Base-by-base conservation (phyloP, 768 basidiomycete species). In the Boletus eberwhitei region DNA sequence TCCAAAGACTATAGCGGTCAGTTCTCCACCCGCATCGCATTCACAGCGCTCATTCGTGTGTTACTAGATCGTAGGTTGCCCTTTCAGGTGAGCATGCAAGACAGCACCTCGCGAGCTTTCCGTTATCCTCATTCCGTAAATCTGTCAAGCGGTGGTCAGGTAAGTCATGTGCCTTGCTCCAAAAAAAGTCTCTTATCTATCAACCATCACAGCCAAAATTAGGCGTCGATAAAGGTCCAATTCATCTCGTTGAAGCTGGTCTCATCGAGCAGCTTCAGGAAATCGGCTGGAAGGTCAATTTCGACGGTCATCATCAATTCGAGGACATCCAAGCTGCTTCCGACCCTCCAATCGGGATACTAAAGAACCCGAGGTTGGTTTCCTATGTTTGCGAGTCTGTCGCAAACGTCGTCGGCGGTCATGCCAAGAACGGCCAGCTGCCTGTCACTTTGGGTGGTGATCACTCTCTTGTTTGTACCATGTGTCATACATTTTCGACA, bases 381-480 rank as follows among this genome's bases (percentile, higher is more conserved):
- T 90, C 89, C 24, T 79, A 80, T 16, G 95, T 98, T 40, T 85
- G 83, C 59, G 70, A 93, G 69, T 81, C 86, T 41, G 87, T 98
- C 36, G 85, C 90, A n/a, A 72, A 79, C 35, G 84, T 74, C 32
- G 88, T 98, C n/a, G 83, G 83, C 13, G 79, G 66, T 2, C 90
- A 94, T 71, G 85, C 83, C 24, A 80, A 80, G 73, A 83, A 84
- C 50, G 93, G 96, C 2, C 80, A 85, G 63, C 75, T 99, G 22
- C 90, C 94, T 9, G 75, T 99, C 13, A 98, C 94, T 2, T 77
- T 98, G 8, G 97, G 97, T 12, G 97, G 97, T 13, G 97, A 99
- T 67, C 97, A 99, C 73, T 95, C 93, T 53, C 75, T 98, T 69
- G 91, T 90, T 55, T 50, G 85, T 77, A 41, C 34, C 44, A 9